Percentiles rank a stretch among this genome's conserved stretches.
Evolutionary conservation across 495 filamentous ascomycete genomes (phyloP).

Genomic region (Penicillium paxilli): DNA sequence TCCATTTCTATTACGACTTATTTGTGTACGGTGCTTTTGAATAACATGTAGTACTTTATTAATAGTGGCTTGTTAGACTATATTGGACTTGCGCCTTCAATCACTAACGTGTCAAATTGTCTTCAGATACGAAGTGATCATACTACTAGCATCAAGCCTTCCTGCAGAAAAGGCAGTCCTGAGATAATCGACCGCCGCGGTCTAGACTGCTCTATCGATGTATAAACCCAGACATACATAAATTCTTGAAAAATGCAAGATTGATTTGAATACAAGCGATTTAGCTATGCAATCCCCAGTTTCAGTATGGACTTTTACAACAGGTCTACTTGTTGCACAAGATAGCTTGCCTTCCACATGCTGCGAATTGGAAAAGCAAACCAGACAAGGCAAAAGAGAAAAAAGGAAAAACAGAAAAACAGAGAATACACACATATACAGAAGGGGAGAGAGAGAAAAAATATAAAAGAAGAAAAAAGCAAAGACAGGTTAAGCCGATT

Average conservation of each 20-base stretch:
- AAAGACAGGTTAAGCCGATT: conserved; percentile 1
- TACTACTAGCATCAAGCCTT: not conserved
- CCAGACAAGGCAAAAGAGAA: not conserved
- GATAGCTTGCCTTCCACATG: not conserved
- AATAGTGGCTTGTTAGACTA: no score
- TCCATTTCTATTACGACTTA: no score
- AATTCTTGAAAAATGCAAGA: not conserved
- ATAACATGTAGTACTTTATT: no score
- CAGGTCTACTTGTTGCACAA: not conserved
- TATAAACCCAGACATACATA: not conserved
- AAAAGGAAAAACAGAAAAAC: not conserved
- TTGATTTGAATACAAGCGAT: not conserved
- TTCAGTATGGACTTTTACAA: not conserved
- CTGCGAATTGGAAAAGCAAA: not conserved
- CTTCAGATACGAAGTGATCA: not conserved
- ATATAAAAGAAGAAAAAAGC: not conserved
- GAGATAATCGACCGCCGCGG: not conserved
- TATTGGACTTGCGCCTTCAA: no score
- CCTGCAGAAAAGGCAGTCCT: not conserved
- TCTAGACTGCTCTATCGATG: not conserved
- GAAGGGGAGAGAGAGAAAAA: not conserved
- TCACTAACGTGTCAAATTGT: not conserved
- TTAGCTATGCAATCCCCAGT: not conserved
- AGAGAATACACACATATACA: not conserved
- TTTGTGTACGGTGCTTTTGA: no score